Percentiles rank a stretch among this genome's conserved stretches.
Evolutionary conservation across 2,329 filamentous ascomycete genomes (phyloP).

Genomic region (Botrytis hyacinthi): DNA sequence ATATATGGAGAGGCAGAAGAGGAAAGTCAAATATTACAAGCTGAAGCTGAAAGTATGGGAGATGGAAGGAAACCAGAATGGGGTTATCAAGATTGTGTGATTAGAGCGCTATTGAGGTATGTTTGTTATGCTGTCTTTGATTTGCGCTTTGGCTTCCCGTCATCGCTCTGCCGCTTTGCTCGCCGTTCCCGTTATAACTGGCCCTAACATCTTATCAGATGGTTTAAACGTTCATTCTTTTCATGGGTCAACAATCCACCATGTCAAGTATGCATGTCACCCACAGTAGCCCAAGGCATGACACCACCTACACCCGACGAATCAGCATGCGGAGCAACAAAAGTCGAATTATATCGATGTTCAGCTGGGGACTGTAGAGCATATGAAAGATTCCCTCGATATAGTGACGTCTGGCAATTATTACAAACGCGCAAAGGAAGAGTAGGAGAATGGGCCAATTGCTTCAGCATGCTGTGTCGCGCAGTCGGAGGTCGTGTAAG

Average conservation of each 20-base stretch:
- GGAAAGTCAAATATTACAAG: constrained; percentile 82
- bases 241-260: constrained; percentile 94
- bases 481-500: constrained; percentile 86
- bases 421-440: constrained; percentile 83
- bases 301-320: constrained; percentile 85
- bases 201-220: constrained; percentile 52
- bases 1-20: constrained; percentile 95
- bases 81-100: constrained; percentile 97
- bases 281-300: constrained; percentile 80
- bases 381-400: constrained; percentile 88
- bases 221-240: constrained; percentile 96
- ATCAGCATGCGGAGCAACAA: constrained; percentile 78
- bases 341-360: constrained; percentile 89
- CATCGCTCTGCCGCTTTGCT: neutral
- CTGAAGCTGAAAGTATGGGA: constrained; percentile 83
- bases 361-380: constrained; percentile 70
- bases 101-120: constrained; percentile 80
- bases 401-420: constrained; percentile 91
- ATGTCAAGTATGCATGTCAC: constrained; percentile 76
- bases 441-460: constrained; percentile 95
- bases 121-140: constrained; percentile 35
- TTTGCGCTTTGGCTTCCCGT: neutral
- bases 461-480: constrained; percentile 96
- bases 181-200: neutral
- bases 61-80: constrained; percentile 79